These are phyloP conservation scores for Cicer yamashitae DNA, from an alignment of 306 rosid genomes.

Conservation along the genomic window DNA sequence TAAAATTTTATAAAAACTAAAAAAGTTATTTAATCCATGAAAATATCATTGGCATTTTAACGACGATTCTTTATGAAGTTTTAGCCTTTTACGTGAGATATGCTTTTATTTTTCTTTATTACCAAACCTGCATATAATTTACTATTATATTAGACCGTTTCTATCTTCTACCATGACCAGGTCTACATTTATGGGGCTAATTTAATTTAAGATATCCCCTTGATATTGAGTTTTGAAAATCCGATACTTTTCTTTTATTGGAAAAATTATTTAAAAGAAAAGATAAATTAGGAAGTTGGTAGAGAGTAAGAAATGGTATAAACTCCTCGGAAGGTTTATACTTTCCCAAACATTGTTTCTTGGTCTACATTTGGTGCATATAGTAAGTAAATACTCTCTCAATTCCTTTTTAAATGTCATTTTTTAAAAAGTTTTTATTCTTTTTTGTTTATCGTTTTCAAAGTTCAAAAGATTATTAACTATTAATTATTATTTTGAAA, in stretches of 20 bases:
- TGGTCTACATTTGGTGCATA: background rate
- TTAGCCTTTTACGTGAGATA: conserved; percentile 37
- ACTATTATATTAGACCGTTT: background rate
- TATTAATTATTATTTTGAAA: no score
- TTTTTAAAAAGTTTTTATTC: no score
- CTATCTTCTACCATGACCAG: conserved; percentile 6
- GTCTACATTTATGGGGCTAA: background rate
- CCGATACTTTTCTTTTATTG: conserved; percentile 33
- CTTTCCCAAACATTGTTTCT: background rate
- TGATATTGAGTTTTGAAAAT: conserved; percentile 24
- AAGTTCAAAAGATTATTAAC: no score
- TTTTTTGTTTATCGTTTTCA: no score
- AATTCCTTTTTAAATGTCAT: no score
- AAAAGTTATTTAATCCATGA: no score
- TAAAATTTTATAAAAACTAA: no score
- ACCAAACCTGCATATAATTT: conserved; percentile 13
- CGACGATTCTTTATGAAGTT: conserved; percentile 8
- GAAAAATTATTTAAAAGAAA: background rate
- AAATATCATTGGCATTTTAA: background rate
- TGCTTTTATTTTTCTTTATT: conserved; percentile 15
- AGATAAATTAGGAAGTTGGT: conserved; percentile 11
- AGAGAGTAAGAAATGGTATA: conserved; percentile 21
- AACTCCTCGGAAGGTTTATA: conserved; percentile 10
- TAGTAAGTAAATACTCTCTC: background rate
- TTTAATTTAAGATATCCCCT: conserved; percentile 36